Percentiles rank a stretch among this genome's conserved stretches.
Conservation (phyloP, 2,329 filamentous ascomycete species). For the Amylocarpus encephaloides region DNA sequence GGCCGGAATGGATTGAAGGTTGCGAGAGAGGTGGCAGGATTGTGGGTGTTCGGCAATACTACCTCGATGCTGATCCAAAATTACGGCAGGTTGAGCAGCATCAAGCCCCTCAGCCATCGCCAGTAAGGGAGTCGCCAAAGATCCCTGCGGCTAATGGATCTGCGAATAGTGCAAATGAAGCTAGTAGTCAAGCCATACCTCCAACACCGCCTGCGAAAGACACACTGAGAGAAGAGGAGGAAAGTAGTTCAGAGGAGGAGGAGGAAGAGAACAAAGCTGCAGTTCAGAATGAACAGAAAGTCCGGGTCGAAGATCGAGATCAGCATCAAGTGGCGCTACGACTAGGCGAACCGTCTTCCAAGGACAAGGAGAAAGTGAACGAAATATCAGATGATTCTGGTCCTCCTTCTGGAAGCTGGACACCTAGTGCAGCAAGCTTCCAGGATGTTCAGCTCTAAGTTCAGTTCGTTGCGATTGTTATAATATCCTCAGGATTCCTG, state of each 20-base stretch:
- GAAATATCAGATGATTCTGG: slow-evolving; percentile 33
- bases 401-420: slow-evolving; percentile 33
- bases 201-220: slow-evolving; percentile 30
- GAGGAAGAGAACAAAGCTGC: slow-evolving; percentile 31
- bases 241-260: slow-evolving; percentile 23
- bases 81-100: slow-evolving; percentile 26
- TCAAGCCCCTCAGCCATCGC: slow-evolving; percentile 10
- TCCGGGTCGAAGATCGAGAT: slow-evolving; percentile 48
- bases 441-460: slow-evolving; percentile 54
- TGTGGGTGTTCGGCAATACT: slow-evolving; percentile 91
- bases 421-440: slow-evolving; percentile 52
- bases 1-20: slow-evolving; percentile 96
- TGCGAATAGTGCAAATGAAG: slow-evolving; percentile 22
- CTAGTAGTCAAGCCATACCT: slow-evolving; percentile 15
- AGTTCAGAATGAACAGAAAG: slow-evolving; percentile 47
- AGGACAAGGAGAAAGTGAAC: slow-evolving; percentile 29
- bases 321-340: slow-evolving; percentile 47
- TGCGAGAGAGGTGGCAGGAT: slow-evolving; percentile 91
- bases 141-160: slow-evolving; percentile 12
- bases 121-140: slow-evolving; percentile 12
- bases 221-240: slow-evolving; percentile 19
- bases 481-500: slow-evolving; percentile 15
- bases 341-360: slow-evolving; percentile 32
- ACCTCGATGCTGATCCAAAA: slow-evolving; percentile 70
- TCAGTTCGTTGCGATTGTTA: slow-evolving; percentile 3